Evolutionary conservation across 23 red algal genomes (phyloP), one percentile per base, ranked within the genome.

Genomic region (Pyropia haitanensis): DNA sequence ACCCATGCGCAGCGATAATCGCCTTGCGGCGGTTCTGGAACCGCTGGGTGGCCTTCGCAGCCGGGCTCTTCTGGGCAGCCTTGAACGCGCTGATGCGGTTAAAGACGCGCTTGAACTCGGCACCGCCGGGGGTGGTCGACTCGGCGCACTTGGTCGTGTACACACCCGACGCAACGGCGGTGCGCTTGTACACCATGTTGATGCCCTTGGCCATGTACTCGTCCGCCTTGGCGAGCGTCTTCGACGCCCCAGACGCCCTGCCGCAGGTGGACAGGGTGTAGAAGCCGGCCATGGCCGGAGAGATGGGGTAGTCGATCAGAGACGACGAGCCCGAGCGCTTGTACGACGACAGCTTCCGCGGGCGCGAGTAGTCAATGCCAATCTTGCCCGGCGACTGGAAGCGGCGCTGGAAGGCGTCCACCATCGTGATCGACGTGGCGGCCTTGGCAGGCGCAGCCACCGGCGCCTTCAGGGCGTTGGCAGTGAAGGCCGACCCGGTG

Each of bases 121-220:
- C 53, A 26, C 31, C 31, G 22, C 59, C 53, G 5, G 39, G 39
- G 15, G 70, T 51, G 56, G 84, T 89, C 27, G 64, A 68, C 66
- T 88, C 82, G 14, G 66, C 56, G 72, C 82, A 88, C 57, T 88
- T 78, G 48, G 71, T 77, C 27, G n/a, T 79, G 73, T 88, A 88
- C 4, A 72, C 70, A 13, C 55, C 55, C 55, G 55, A 20, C 21
- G 55, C 21, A 27, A 21, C 19, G 55, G 55, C 55, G 55, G 55
- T 58, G 7, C 21, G 21, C 25, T 58, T 58, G 55, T 58, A 58
- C 55, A 23, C 21, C 55, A 58, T 58, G 55, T 23, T 27, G 25
- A 58, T 58, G 21, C 25, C 25, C 21, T 58, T 27, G 25, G 55
- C 55, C 55, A 58, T 58, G 55, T 58, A 58, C 55, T 58, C 25